Evolutionary conservation across 345 rosid species (phyloP).

Genomic region (Diplotaxis tenuifolia): DNA sequence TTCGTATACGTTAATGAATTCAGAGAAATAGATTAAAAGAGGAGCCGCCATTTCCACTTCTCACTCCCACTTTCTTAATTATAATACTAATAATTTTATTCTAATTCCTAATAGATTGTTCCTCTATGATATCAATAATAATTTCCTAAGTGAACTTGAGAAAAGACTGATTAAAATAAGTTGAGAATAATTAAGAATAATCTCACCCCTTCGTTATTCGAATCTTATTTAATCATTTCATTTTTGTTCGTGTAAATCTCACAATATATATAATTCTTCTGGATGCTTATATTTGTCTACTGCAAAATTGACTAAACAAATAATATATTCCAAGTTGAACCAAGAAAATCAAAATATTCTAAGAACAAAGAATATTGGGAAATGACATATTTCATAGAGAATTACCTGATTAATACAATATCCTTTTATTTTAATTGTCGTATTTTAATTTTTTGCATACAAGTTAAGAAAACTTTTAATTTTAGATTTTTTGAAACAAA

Average conservation of each 20-base stretch:
- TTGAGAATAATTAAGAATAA: neutral
- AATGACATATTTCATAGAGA: neutral
- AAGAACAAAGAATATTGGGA: neutral
- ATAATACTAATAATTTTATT: constrained; percentile 1
- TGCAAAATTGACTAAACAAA: neutral
- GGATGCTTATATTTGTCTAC: constrained; percentile 4
- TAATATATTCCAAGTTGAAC: neutral
- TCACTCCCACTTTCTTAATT: constrained; percentile 16
- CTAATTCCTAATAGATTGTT: constrained; percentile 10
- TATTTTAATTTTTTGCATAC: no score
- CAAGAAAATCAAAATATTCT: neutral
- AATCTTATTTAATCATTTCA: neutral
- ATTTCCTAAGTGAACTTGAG: neutral
- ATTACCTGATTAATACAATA: neutral
- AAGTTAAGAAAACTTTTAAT: no score
- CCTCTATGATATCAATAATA: neutral
- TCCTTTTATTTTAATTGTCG: no score
- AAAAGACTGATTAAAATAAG: neutral
- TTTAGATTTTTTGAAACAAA: no score
- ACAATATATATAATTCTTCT: neutral
- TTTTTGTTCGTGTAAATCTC: constrained; percentile 2
- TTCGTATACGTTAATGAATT: neutral
- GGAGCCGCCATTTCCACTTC: constrained; percentile 37
- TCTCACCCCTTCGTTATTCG: neutral
- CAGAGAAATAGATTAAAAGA: neutral